Conservation (phyloP, 441 rosid genomes). For the Erodium moschatum region DNA sequence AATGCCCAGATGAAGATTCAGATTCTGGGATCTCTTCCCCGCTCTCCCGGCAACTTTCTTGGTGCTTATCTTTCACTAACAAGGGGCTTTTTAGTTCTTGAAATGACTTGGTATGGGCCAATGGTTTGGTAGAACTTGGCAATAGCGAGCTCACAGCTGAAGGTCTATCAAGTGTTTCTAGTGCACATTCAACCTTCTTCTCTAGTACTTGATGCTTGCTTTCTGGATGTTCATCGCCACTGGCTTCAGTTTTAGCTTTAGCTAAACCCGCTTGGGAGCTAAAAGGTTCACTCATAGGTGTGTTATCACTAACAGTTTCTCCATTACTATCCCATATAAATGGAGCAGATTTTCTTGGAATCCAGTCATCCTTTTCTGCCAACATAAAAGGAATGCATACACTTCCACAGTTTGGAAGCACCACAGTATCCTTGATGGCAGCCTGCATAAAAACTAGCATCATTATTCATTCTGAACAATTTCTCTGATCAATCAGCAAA, state of each 20-base stretch:
- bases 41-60: conserved; percentile 25
- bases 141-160: conserved; percentile 16
- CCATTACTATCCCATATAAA: conserved; percentile 63
- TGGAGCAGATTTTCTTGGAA: conserved; percentile 63
- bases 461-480: neutral
- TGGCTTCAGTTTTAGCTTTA: conserved; percentile 33
- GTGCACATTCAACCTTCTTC: conserved; percentile 21
- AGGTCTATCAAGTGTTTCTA: conserved; percentile 23
- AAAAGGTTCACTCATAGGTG: conserved; percentile 19
- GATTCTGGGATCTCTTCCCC: conserved; percentile 24
- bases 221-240: conserved; percentile 24
- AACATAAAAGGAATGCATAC: conserved; percentile 71
- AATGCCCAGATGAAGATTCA: conserved; percentile 28
- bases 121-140: conserved; percentile 25
- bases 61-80: conserved; percentile 19
- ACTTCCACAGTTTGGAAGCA: conserved; percentile 81
- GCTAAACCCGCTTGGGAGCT: conserved; percentile 35
- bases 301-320: conserved; percentile 40
- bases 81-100: conserved; percentile 52
- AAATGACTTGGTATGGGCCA: conserved; percentile 28
- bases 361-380: conserved; percentile 90
- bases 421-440: conserved; percentile 62
- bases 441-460: conserved; percentile 35
- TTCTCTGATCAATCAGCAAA: neutral
- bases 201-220: conserved; percentile 27